These are phyloP conservation scores for Saururus chinensis DNA, from an alignment of 164 flowering plant genomes.

Conservation along the genomic window DNA sequence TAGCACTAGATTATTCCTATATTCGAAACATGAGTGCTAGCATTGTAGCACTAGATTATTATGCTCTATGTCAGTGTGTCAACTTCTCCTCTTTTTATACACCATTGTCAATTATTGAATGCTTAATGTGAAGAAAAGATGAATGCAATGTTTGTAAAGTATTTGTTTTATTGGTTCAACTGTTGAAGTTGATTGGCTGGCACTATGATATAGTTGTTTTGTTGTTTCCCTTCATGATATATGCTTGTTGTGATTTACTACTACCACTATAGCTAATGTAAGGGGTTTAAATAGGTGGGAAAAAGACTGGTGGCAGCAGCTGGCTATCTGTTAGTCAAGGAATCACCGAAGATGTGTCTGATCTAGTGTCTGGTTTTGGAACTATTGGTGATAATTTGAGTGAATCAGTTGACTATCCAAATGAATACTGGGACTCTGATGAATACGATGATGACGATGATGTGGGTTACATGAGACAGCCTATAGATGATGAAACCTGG, in stretches of 20 bases:
- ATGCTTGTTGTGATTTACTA: not conserved
- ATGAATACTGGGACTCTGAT: constrained; percentile 99
- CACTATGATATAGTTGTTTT: no score
- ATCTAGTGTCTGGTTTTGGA: constrained; percentile 93
- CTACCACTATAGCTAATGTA: not conserved
- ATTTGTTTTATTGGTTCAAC: no score
- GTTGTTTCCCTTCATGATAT: not conserved
- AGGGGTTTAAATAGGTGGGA: constrained; percentile 36
- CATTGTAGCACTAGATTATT: no score
- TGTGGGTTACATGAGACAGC: constrained; percentile 94
- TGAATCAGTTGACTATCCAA: constrained; percentile 85
- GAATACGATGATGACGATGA: constrained; percentile 97
- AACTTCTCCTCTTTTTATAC: no score
- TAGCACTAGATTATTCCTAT: no score
- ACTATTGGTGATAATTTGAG: constrained; percentile 89
- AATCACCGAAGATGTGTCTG: constrained; percentile 87
- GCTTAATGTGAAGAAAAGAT: no score
- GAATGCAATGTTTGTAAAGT: no score
- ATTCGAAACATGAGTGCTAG: no score
- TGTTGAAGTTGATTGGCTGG: no score
- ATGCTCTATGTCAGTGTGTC: no score
- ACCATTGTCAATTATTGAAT: no score
- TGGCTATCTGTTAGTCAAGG: constrained; percentile 98
- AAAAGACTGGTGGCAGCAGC: constrained; percentile 58
- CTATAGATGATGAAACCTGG: constrained; percentile 98